Conservation (phyloP, 768 basidiomycete species). For the Russula lepida region DNA sequence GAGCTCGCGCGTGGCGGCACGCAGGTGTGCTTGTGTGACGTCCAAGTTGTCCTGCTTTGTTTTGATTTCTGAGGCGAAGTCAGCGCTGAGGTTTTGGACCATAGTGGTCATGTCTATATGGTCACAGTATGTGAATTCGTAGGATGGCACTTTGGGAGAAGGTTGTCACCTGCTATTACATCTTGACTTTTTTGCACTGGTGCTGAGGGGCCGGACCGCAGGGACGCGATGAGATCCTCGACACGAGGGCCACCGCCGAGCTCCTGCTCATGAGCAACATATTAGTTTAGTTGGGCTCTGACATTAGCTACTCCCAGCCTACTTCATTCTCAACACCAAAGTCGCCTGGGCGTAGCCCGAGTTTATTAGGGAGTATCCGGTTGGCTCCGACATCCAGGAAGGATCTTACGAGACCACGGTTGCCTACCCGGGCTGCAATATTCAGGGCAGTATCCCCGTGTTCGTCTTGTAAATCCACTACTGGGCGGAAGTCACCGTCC, state of each 20-base stretch:
- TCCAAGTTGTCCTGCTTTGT: conserved; percentile 83
- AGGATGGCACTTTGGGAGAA: background rate
- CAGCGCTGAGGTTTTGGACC: conserved; percentile 67
- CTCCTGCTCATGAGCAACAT: conserved; percentile 41
- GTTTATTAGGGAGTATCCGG: conserved; percentile 78
- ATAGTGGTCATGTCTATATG: conserved; percentile 77
- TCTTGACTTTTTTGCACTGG: conserved; percentile 87
- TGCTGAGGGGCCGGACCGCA: conserved; percentile 63
- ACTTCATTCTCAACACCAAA: conserved; percentile 93
- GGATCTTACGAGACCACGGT: conserved; percentile 75
- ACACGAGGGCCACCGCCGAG: conserved; percentile 59
- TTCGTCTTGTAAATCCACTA: conserved; percentile 89
- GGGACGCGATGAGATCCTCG: conserved; percentile 70
- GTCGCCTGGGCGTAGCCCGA: conserved; percentile 88
- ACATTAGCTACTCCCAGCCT: conserved; percentile 23
- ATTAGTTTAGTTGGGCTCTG: conserved; percentile 13
- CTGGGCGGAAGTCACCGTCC: conserved; percentile 62
- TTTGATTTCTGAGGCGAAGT: conserved; percentile 80
- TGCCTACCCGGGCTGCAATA: conserved; percentile 91
- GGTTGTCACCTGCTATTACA: conserved; percentile 58
- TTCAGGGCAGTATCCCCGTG: conserved; percentile 95
- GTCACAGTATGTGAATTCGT: conserved; percentile 13
- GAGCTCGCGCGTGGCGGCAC: conserved; percentile 82
- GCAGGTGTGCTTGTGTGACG: conserved; percentile 77
- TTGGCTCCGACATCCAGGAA: conserved; percentile 92